These are phyloP conservation scores for Trichosporon sp. DNA, from an alignment of 1,284 basidiomycete species.

Conservation along the genomic window DNA sequence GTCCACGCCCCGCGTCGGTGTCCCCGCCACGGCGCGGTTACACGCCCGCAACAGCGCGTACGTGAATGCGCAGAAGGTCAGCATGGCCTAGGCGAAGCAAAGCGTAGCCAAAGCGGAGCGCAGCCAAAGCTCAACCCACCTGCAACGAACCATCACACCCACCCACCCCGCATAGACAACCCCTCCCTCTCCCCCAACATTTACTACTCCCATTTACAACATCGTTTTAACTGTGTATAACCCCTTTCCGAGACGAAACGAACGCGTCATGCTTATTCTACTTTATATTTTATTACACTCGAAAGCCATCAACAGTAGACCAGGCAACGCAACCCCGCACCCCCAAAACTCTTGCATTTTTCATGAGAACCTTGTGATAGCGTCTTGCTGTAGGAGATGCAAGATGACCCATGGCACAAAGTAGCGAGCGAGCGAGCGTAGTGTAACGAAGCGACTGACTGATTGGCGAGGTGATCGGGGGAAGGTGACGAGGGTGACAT, in stretches of 20 bases:
- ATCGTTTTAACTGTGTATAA: slow-evolving; percentile 13
- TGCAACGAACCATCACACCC: too few species aligned
- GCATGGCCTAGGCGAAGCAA: slow-evolving; percentile 26
- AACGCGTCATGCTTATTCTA: slow-evolving; percentile 1
- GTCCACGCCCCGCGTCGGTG: slow-evolving; percentile 33
- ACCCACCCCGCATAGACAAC: neutral
- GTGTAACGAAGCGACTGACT: too few species aligned
- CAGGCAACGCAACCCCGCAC: too few species aligned
- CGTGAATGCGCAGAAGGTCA: slow-evolving; percentile 35
- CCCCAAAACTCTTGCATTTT: too few species aligned
- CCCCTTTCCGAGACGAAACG: neutral
- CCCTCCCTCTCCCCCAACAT: neutral
- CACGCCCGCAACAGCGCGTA: slow-evolving; percentile 35
- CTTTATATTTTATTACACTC: neutral
- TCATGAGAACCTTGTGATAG: too few species aligned
- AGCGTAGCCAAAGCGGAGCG: neutral
- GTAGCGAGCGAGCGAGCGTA: too few species aligned
- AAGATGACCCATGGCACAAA: too few species aligned
- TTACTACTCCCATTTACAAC: neutral
- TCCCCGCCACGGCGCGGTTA: slow-evolving; percentile 30
- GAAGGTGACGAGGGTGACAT: too few species aligned
- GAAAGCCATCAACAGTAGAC: too few species aligned
- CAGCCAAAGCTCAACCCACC: neutral
- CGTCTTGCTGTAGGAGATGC: too few species aligned
- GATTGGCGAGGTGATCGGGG: too few species aligned